Percentiles rank a stretch among this genome's conserved stretches.
These are phyloP conservation scores for Penicillium sp. DNA, from an alignment of 2,329 filamentous ascomycete species.

Conservation along the genomic window DNA sequence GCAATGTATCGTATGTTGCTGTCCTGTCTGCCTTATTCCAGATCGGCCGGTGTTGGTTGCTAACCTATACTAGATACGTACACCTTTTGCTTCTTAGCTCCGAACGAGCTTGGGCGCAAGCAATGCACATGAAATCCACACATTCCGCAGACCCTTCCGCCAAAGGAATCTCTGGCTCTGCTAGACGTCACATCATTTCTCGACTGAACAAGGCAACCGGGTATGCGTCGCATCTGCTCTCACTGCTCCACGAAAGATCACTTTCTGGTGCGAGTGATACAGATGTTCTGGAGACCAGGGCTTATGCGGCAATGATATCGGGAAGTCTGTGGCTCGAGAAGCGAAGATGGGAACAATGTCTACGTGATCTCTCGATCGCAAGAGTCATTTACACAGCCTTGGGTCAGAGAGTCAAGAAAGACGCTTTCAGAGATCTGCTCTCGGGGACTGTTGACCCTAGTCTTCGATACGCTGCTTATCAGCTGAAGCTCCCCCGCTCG, in stretches of 20 bases:
- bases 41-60: conserved; percentile 7
- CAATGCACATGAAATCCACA: conserved; percentile 85
- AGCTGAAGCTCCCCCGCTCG: conserved; percentile 80
- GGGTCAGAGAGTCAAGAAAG: conserved; percentile 60
- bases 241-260: conserved; percentile 60
- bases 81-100: conserved; percentile 77
- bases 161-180: conserved; percentile 72
- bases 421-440: conserved; percentile 80
- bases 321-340: conserved; percentile 83
- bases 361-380: conserved; percentile 70
- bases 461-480: conserved; percentile 90
- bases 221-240: conserved; percentile 64
- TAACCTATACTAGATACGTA: conserved; percentile 56
- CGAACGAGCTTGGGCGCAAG: conserved; percentile 91
- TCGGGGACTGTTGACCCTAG: conserved; percentile 85
- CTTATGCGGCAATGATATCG: conserved; percentile 72
- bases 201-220: conserved; percentile 75
- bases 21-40: neutral
- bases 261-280: conserved; percentile 62
- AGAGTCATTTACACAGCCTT: conserved; percentile 80
- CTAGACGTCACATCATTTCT: conserved; percentile 83
- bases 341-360: conserved; percentile 74
- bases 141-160: conserved; percentile 69
- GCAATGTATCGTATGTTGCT: conserved; percentile 68
- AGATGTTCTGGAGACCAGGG: conserved; percentile 79